Base-by-base conservation (phyloP, 495 filamentous ascomycete species). In the Penicillium simplicissimum region DNA sequence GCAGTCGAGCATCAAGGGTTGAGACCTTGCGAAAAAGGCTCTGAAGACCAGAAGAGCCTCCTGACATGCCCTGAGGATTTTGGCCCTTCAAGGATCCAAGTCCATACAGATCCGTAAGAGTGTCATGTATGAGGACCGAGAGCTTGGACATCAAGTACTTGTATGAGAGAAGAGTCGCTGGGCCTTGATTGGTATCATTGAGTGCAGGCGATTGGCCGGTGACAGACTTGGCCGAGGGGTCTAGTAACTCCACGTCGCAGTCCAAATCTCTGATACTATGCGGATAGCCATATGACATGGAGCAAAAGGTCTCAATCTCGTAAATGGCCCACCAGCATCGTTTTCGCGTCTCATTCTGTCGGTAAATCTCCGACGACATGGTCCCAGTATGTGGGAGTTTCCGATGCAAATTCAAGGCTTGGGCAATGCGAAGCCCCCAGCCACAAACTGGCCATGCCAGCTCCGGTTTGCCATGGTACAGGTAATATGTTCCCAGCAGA, bases 261-360 rank as follows among this genome's bases (percentile, higher is more conserved):
- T 76, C 75, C 14, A 57, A 60, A 58, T 76, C 74, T 4, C 55
- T 61, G 33, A 78, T 74, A 3, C 66, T 58, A 17, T 71, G 69
- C 10, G 75, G 75, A 43, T 72, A 70, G 23, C 75, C 75, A 59
- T 78, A 78, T 1, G 67, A 67, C 51, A 75, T 73, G 3, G 73
- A 71, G 43, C 70, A 76, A 53, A 79, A 76, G 0, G 70, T 76
- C 38, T 77, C 76, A 34, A 75, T 75, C 15, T 74, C 75, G 47
- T 77, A 79, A 17, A 76, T 75, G 19, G 74, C 74, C 70, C 76
- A 77, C 76, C 76, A 79, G 14, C 74, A 71, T 7, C 73, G 66
- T 43, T 77, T 79, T n/a, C 72, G 37, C 1, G 71, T 67, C 59
- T 76, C 73, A 28, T 64, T 56, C n/a, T 64, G 53, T 23, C 42